Evolutionary conservation across 176 grass and related monocot species (phyloP), one percentile per base, ranked within the genome.

Genomic region (Typha latifolia): DNA sequence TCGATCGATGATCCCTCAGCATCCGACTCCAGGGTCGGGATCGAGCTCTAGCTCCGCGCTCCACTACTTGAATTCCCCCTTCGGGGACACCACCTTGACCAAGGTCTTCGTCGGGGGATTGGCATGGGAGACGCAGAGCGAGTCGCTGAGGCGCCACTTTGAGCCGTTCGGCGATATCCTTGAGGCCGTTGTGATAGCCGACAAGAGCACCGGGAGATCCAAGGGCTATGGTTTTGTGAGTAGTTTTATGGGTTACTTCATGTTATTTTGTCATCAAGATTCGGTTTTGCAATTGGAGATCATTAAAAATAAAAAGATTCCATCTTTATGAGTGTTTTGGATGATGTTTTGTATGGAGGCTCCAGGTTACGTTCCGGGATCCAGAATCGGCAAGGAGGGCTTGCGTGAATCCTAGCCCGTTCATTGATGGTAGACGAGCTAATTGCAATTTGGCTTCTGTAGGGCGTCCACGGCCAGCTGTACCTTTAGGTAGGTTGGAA

Each of bases 161-260:
- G 73, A 84, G 48, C 72, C 12, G 0, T 88, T 77, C 32, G 85
- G 85, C 50, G 77, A 87, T 19, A 87, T 87, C 57, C 72, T 87
- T n/a, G 85, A 87, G 80, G 85, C 85, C 51, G 85, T 87, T 51
- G 85, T 87, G 76, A 87, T 87, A 76, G 72, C 85, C 64, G 85
- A 87, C 80, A 76, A 77, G 77, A 55, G 69, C 77, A 84, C 85
- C 23, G 81, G 85, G 14, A 74, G 85, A 68, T 88, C 85, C 69
- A 88, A 81, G 81, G 85, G 85, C 55, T 88, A 88, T 48, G 85
- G 85, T 66, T 88, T 88, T 67, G 85, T 88, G 77, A 88, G 85
- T 63, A 19, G n/a, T 47, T 4, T 15, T 47, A 16, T 2, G 16
- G 16, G 53, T 59, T 59, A 21, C 22, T 7, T 43, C 37, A 43